Evolutionary conservation across 2,329 filamentous ascomycete genomes (phyloP).

Genomic region (Microsporum ferrugineum): DNA sequence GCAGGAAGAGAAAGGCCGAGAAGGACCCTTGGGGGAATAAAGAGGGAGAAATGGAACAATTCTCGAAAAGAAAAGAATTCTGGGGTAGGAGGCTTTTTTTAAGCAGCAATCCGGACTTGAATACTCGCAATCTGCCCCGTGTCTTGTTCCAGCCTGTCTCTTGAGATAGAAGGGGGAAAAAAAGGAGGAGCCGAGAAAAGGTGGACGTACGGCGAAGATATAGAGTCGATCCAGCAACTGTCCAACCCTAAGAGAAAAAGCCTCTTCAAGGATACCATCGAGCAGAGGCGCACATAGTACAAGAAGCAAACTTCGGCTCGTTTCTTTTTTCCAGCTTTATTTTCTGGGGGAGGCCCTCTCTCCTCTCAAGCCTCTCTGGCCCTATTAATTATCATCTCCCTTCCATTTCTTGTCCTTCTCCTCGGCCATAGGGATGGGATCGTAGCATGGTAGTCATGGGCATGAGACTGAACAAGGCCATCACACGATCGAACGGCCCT

Average conservation of each 20-base stretch:
- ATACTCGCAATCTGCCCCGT: no score
- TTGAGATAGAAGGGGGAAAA: background rate
- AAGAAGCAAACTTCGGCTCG: background rate
- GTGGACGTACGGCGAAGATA: background rate
- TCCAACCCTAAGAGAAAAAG: background rate
- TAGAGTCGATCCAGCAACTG: background rate
- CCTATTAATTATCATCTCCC: background rate
- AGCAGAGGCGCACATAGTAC: constrained; percentile 1
- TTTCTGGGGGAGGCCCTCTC: background rate
- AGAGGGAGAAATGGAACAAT: background rate
- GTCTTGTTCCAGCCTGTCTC: background rate
- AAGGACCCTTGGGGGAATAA: background rate
- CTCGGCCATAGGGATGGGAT: background rate
- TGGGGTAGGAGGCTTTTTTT: background rate
- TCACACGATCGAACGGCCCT: background rate
- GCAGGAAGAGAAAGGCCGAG: background rate
- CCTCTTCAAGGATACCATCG: background rate
- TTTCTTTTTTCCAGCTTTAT: background rate
- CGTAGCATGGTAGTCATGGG: background rate
- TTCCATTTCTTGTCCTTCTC: background rate
- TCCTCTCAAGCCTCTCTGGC: no score
- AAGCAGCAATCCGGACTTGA: no score
- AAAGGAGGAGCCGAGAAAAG: background rate
- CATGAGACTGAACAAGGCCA: background rate
- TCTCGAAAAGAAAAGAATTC: background rate